Percentiles rank a stretch among this genome's conserved stretches.
Conservation (phyloP, 1,139 yeast species). For the Meyerozyma smithsonii region DNA sequence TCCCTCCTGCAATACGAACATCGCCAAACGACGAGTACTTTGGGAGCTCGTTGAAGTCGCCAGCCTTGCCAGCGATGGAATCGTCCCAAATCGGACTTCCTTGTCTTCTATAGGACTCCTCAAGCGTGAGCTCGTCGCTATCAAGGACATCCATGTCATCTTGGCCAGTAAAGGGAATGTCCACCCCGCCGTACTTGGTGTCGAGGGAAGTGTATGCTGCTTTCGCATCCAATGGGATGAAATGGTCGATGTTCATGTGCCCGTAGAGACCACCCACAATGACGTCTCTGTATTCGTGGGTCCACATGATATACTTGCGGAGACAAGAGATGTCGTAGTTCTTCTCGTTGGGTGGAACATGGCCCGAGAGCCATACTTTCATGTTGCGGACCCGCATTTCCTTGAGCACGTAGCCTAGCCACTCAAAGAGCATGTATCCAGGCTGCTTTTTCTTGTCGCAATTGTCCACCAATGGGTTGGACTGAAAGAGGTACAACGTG, state of each 20-base stretch:
- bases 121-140: slow-evolving; percentile 5
- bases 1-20: slow-evolving; percentile 45
- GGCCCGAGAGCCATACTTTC: slow-evolving; percentile 86
- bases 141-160: slow-evolving; percentile 10
- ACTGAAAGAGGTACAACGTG: slow-evolving; percentile 67
- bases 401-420: slow-evolving; percentile 72
- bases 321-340: slow-evolving; percentile 70
- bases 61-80: slow-evolving; percentile 1
- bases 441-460: slow-evolving; percentile 72
- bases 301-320: slow-evolving; percentile 71
- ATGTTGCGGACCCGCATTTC: slow-evolving; percentile 70
- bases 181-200: slow-evolving; percentile 12
- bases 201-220: slow-evolving; percentile 56
- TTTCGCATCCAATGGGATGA: slow-evolving; percentile 67
- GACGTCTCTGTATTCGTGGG: slow-evolving; percentile 75
- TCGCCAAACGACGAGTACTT: not conserved
- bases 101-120: slow-evolving; percentile 9
- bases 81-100: slow-evolving; percentile 19
- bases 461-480: slow-evolving; percentile 78
- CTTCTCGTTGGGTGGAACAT: slow-evolving; percentile 81
- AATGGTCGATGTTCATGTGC: slow-evolving; percentile 87
- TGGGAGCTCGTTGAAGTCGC: not conserved
- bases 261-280: slow-evolving; percentile 82
- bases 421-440: slow-evolving; percentile 68
- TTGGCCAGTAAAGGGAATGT: not conserved